Evolutionary conservation across 2,329 filamentous ascomycete species (phyloP), one percentile per base, ranked within the genome.

Genomic region (Diaporthe ilicicola): DNA sequence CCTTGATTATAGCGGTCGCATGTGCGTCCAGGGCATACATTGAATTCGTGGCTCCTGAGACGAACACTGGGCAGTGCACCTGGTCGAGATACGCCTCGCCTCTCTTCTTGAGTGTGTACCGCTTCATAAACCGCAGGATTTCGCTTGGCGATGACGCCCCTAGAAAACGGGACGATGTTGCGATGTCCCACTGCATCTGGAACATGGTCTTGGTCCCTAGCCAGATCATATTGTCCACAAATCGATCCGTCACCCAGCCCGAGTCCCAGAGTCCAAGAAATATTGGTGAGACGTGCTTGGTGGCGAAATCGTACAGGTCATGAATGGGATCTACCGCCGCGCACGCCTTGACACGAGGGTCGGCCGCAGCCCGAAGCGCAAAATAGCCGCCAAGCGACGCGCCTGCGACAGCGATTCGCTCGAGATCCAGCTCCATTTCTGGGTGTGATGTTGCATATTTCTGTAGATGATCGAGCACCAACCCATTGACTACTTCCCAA

Each of bases 321-420:
- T 53, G 15, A 19, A 53, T 9, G 15, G 50, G 27, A 17, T 53
- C 50, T 4, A 53, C 13, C 2, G 50, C 13, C 5, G 86, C 75
- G 70, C 82, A 84, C 0, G 84, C 85, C 69, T 81, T 82, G 77
- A 86, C 76, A 0, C 85, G 80, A 0, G 78, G 70, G 74, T 86
- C 84, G 0, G 76, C 74, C 0, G 81, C 82, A 1, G 75, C 82
- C 0, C 86, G 81, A 8, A 87, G 77, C 1, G 84, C 82, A 59
- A 81, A 82, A 72, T 86, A 87, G 0, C 81, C 86, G 2, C 85
- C 84, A 73, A 85, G 77, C 2, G 81, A 81, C 0, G 79, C 77
- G 0, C 84, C 84, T 1, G 75, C 67, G 22, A 85, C 68, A 0
- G 81, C 81, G 19, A 86, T 76, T 10, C 76, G 74, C 1, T 76